Evolutionary conservation across 2,329 filamentous ascomycete genomes (phyloP), one percentile per base, ranked within the genome.

Genomic region (Zymoseptoria tritici): DNA sequence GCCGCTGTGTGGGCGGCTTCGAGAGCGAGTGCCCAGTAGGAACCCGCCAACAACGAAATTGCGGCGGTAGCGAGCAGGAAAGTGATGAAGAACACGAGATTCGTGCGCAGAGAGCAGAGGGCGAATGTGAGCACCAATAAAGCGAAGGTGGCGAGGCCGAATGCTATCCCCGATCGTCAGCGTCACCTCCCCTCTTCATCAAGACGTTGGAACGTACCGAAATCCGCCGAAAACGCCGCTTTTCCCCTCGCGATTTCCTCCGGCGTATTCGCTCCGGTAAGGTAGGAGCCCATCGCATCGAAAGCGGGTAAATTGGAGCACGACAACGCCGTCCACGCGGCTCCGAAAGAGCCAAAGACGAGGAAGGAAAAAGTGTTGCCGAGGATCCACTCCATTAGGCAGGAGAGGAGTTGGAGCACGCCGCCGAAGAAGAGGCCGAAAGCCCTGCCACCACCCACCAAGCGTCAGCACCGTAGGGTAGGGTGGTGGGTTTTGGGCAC

Each of bases 81-180:
- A 19, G 52, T 52, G n/a, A 56, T 20, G 22, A 59, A 24, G 49
- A 59, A 59, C 42, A 59, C 52, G 26, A 56, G 52, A 26, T 59
- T 59, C n/a, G 57, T 59, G 19, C 57, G 42, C 7, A 59, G 53
- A 13, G 57, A 53, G 29, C 57, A 59, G 19, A 55, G 52, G 21
- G 53, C 53, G 20, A 59, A 59, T 3, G 49, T 59, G 3, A 56
- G 22, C 13, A 36, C 42, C 8, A 59, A 4, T 71, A 69, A 54
- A 64, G 57, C 56, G 51, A 60, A 54, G 2, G 55, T 57, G 21
- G 57, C 31, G 29, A 60, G 58, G 16, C 58, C 58, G n/a, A 52
- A 60, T 20, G 58, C 58, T n/a, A n/a, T n/a, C n/a, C n/a, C n/a
- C n/a, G n/a, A n/a, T n/a, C n/a, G n/a, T n/a, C n/a, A n/a, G n/a